Conservation (phyloP, 139 green algal species). For the Micromonas pusilla region DNA sequence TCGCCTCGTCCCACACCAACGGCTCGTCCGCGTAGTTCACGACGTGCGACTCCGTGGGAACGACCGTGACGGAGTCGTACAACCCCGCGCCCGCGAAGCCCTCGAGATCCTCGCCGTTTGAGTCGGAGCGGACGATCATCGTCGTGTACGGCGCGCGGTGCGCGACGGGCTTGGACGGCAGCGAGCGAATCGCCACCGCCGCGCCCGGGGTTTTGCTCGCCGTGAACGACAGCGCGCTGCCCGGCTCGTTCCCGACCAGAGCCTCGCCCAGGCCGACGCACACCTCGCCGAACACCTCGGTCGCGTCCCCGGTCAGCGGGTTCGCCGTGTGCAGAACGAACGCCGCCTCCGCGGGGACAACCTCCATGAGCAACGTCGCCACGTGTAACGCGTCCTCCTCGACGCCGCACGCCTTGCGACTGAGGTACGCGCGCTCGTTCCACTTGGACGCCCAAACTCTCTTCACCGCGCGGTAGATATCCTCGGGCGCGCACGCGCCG, state of each 20-base stretch:
- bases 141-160: slow-evolving; percentile 13
- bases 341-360: slow-evolving; percentile 72
- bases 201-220: slow-evolving; percentile 37
- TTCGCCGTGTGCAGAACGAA: slow-evolving; percentile 90
- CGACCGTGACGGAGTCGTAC: slow-evolving; percentile 39
- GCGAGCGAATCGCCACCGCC: background rate
- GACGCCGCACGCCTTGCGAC: slow-evolving; percentile 45
- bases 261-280: slow-evolving; percentile 53
- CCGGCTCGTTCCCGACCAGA: slow-evolving; percentile 58
- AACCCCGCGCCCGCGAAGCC: slow-evolving; percentile 68
- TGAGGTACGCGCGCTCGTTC: slow-evolving; percentile 31
- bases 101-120: slow-evolving; percentile 88
- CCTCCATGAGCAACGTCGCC: slow-evolving; percentile 46
- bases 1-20: slow-evolving; percentile 57
- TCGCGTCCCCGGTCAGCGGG: slow-evolving; percentile 52
- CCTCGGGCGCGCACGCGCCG: background rate
- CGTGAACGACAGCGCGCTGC: slow-evolving; percentile 41
- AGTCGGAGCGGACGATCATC: slow-evolving; percentile 82
- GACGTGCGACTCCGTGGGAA: slow-evolving; percentile 39
- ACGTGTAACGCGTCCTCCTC: slow-evolving; percentile 69
- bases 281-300: slow-evolving; percentile 37
- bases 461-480: slow-evolving; percentile 41
- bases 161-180: slow-evolving; percentile 23
- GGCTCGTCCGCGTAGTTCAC: slow-evolving; percentile 55
- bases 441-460: slow-evolving; percentile 68